Percentiles rank a stretch among this genome's conserved stretches.
Conservation (phyloP, 129 eudicot genomes). For the Smallanthus sonchifolius region DNA sequence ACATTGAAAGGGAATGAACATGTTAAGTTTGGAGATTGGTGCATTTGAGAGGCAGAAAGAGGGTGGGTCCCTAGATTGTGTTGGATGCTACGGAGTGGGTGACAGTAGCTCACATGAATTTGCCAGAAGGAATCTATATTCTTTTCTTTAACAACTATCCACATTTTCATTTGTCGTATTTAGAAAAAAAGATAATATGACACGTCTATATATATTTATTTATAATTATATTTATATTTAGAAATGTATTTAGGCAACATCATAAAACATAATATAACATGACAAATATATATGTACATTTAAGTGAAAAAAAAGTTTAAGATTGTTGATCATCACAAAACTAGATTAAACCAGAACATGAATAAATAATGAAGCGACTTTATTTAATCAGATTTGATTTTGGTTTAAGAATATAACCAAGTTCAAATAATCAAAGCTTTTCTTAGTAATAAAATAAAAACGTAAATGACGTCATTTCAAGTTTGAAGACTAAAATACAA, state of each 20-base stretch:
- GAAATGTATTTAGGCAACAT: background rate
- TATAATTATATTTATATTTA: background rate
- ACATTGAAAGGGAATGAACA: conserved; percentile 28
- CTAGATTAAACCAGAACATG: too few species aligned
- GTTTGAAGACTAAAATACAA: too few species aligned
- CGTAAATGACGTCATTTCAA: too few species aligned
- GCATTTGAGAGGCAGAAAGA: conserved; percentile 23
- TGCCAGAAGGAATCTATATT: conserved; percentile 35
- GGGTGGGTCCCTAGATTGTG: conserved; percentile 28
- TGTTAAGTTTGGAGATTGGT: conserved; percentile 19
- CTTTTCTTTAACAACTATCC: conserved; percentile 8
- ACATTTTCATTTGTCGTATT: background rate
- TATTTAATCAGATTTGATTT: too few species aligned
- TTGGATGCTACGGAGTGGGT: conserved; percentile 53
- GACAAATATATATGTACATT: background rate
- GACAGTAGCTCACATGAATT: conserved; percentile 50
- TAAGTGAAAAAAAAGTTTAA: too few species aligned
- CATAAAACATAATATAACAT: background rate
- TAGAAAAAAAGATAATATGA: background rate
- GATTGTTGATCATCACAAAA: too few species aligned
- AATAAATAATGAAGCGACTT: too few species aligned
- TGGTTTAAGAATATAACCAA: too few species aligned
- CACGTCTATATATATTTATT: background rate
- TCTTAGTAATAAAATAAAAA: too few species aligned
- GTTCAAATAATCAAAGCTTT: too few species aligned